phyloP scores from a whole-genome alignment of 1,284 basidiomycete species.

The Schizopora paradoxa region DNA sequence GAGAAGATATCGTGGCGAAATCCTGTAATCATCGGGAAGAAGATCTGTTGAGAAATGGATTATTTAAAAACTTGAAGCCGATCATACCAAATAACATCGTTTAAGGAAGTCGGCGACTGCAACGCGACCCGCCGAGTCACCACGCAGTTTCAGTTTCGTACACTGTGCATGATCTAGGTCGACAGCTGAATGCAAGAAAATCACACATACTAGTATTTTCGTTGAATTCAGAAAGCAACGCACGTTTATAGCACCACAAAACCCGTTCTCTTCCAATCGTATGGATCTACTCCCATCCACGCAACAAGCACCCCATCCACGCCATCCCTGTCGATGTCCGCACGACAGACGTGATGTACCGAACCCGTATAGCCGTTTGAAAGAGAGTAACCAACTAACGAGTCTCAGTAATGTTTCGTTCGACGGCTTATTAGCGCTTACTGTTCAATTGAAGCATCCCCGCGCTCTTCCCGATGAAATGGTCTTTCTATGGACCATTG shows the following conservation, averaged over 20 bases:
- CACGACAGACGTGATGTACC: slow-evolving; percentile 26
- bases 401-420: too few species aligned
- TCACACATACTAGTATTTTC: slow-evolving; percentile 17
- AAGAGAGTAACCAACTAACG: too few species aligned
- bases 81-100: slow-evolving; percentile 3
- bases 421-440: too few species aligned
- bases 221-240: slow-evolving; percentile 5
- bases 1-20: slow-evolving; percentile 29
- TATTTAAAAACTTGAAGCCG: slow-evolving; percentile 1
- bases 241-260: slow-evolving; percentile 20
- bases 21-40: background rate
- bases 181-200: too few species aligned
- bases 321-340: slow-evolving; percentile 18
- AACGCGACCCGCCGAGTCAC: slow-evolving; percentile 28
- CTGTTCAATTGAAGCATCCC: too few species aligned
- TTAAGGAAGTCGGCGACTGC: slow-evolving; percentile 20
- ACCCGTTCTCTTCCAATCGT: background rate
- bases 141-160: too few species aligned
- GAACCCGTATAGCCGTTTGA: slow-evolving; percentile 24
- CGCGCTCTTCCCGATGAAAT: too few species aligned
- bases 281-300: slow-evolving; percentile 23
- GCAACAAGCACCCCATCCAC: slow-evolving; percentile 24
- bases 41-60: too few species aligned
- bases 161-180: too few species aligned
- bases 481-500: too few species aligned